These are phyloP conservation scores for Cyclanthera cordifolia DNA, from an alignment of 306 rosid genomes.

Conservation along the genomic window DNA sequence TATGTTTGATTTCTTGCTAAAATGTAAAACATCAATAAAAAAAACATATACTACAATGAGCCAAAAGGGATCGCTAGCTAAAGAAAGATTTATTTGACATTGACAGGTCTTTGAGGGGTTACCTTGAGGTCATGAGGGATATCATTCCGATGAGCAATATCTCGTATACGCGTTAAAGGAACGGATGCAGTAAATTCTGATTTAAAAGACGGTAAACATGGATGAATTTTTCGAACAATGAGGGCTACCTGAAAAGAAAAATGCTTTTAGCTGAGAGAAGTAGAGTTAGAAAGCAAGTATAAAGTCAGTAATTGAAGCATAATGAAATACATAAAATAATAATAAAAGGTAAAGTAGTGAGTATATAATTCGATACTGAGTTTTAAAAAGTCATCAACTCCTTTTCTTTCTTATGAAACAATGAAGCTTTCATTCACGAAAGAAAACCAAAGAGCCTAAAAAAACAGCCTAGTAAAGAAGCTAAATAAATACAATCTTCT, in stretches of 20 bases:
- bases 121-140: conserved; percentile 96
- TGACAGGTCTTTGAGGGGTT: conserved; percentile 13
- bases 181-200: conserved; percentile 98
- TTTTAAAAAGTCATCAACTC: background rate
- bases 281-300: background rate
- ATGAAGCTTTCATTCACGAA: background rate
- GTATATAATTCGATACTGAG: background rate
- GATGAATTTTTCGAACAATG: conserved; percentile 77
- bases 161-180: conserved; percentile 90
- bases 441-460: background rate
- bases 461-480: background rate
- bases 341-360: background rate
- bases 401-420: background rate
- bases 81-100: conserved; percentile 10
- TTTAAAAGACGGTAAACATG: conserved; percentile 93
- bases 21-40: conserved; percentile 17
- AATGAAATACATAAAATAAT: background rate
- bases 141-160: conserved; percentile 95
- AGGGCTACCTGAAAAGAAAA: conserved; percentile 50
- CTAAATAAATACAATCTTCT: background rate
- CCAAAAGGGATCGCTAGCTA: background rate
- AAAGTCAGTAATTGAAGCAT: background rate
- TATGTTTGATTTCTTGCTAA: conserved; percentile 88
- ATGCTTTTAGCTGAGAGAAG: conserved; percentile 14
- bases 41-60: conserved; percentile 12